A percentile compares a stretch with the other conserved stretches of the same genome.
Conservation (phyloP, 2,329 filamentous ascomycete genomes). For the Fusarium stilboides region DNA sequence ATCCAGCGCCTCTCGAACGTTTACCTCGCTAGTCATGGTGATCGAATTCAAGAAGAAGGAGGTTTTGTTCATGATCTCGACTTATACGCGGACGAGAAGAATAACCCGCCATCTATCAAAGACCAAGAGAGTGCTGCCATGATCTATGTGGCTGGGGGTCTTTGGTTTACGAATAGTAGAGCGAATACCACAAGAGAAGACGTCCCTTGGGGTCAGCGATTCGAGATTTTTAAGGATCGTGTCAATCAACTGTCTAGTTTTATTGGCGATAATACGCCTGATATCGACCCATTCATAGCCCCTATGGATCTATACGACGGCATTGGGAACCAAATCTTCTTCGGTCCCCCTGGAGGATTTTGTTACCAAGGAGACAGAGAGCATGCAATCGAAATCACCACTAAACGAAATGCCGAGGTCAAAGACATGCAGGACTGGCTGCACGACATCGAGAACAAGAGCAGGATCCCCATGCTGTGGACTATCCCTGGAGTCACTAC, state of each 20-base stretch:
- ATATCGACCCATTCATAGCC: neutral
- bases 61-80: constrained; percentile 28
- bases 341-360: constrained; percentile 45
- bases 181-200: neutral
- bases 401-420: constrained; percentile 33
- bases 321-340: constrained; percentile 49
- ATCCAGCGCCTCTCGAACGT: constrained; percentile 6
- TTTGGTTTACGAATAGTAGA: constrained; percentile 44
- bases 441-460: constrained; percentile 1
- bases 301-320: constrained; percentile 47
- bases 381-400: constrained; percentile 9
- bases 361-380: constrained; percentile 33
- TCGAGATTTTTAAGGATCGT: neutral
- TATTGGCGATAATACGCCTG: constrained; percentile 4
- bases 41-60: neutral
- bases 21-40: neutral
- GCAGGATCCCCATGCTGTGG: constrained; percentile 32
- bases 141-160: constrained; percentile 38
- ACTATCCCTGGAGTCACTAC: constrained; percentile 16
- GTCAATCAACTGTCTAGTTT: constrained; percentile 32
- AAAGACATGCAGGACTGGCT: constrained; percentile 42
- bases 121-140: constrained; percentile 40
- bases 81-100: constrained; percentile 24
- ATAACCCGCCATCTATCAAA: constrained; percentile 3
- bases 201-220: neutral